Evolutionary conservation across 352 stramenopile species (phyloP), one percentile per base, ranked within the genome.

Genomic region (Globisporangium uncinulatum): DNA sequence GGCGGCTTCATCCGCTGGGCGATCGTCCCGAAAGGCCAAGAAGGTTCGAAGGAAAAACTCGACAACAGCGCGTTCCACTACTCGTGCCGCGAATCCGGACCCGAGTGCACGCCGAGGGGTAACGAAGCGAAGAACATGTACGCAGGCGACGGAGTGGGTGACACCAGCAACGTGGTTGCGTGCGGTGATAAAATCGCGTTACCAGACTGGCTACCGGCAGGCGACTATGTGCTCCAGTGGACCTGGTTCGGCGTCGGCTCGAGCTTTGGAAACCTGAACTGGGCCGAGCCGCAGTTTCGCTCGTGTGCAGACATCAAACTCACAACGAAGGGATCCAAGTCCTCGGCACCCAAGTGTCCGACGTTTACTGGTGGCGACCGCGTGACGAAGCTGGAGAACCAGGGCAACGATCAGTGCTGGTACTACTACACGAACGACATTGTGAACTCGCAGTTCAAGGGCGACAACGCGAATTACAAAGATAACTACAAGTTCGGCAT

Each of bases 171-270:
- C 29, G 63, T 57, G 13, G 80, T 85, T 47, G 60, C 57, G 15
- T 85, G 74, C 14, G 63, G 66, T 7, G 69, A 71, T 49, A 80
- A 73, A n/a, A 71, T 85, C 62, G 78, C 60, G 44, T 64, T 85
- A 0, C 74, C 74, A 0, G 63, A 82, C 51, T 79, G 73, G 66
- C 50, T 80, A 1, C 51, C 58, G 13, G 59, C 69, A 31, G 74
- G 74, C 4, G 74, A 85, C 62, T 85, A 85, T 44, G 73, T 83
- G 37, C 54, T 86, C 51, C 76, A 86, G 56, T 83, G 73, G 76
- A 70, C 71, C 20, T 83, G 76, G 76, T 73, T 79, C 24, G 58
- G 61, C 17, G 73, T 63, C 11, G 76, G 76, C 20, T 80, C 69
- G 44, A 82, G 70, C 50, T 79, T 71, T 50, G 73, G 76, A 31